Conservation (phyloP, 768 basidiomycete species). For the Suillus variegatus region DNA sequence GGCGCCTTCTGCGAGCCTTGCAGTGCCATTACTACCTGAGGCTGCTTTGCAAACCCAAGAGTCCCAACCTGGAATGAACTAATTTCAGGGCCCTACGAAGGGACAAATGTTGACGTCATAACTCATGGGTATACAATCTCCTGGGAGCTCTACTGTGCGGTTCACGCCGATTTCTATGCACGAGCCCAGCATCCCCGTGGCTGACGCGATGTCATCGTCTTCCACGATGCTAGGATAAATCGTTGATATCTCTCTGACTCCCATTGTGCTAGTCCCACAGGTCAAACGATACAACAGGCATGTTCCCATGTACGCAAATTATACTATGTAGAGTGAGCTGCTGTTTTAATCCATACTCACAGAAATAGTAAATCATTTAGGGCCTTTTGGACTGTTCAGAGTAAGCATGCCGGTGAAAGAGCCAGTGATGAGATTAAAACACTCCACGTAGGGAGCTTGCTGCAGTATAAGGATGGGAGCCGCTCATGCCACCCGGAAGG, state of each 20-base stretch:
- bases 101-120: not conserved
- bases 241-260: not conserved
- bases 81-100: not conserved
- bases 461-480: not conserved
- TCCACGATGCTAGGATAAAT: not conserved
- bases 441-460: not conserved
- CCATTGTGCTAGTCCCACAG: not conserved
- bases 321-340: not conserved
- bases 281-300: not conserved
- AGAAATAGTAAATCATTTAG: too few species aligned
- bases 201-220: too few species aligned
- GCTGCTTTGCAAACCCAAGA: not conserved
- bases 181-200: too few species aligned
- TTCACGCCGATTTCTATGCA: too few species aligned
- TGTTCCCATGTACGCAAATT: not conserved
- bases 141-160: too few species aligned
- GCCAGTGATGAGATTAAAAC: not conserved
- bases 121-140: too few species aligned
- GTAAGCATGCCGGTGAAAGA: not conserved
- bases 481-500: conserved; percentile 53
- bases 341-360: not conserved
- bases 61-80: not conserved
- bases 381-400: not conserved
- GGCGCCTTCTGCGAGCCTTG: not conserved
- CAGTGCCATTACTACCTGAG: not conserved